phyloP scores from a whole-genome alignment of 163 green algal species.

The Scenedesmus sp. region DNA sequence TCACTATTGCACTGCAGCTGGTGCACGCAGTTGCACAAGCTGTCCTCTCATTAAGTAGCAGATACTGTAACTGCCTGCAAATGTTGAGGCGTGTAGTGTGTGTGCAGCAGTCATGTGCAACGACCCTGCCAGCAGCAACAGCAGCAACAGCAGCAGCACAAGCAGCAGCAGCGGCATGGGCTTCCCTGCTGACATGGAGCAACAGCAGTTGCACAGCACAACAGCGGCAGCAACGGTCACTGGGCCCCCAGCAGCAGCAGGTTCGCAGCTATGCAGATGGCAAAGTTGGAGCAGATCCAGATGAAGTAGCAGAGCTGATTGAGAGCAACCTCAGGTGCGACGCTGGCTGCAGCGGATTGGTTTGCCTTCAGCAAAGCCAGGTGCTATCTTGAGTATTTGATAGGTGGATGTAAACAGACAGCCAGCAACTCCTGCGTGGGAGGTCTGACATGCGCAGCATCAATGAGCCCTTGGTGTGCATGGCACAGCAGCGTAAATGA shows the following conservation, averaged over 20 bases:
- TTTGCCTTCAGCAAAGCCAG: too few species aligned
- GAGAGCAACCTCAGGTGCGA: constrained; percentile 53
- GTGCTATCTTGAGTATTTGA: too few species aligned
- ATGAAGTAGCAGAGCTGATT: constrained; percentile 65
- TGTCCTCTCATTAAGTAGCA: not conserved
- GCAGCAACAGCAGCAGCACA: not conserved
- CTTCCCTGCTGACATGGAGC: not conserved
- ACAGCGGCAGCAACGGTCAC: not conserved
- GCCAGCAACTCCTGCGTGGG: too few species aligned
- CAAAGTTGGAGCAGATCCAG: constrained; percentile 60
- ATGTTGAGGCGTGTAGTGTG: not conserved
- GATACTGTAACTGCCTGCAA: not conserved
- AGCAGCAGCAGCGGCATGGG: constrained; percentile 4
- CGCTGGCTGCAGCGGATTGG: not conserved
- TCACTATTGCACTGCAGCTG: not conserved
- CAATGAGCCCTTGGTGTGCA: too few species aligned
- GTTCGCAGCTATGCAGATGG: constrained; percentile 52
- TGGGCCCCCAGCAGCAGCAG: not conserved
- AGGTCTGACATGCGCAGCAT: too few species aligned
- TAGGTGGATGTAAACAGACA: too few species aligned
- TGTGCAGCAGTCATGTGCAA: not conserved
- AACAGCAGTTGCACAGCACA: not conserved
- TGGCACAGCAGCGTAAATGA: too few species aligned
- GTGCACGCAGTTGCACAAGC: not conserved
- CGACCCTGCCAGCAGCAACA: not conserved